A percentile compares a stretch with the other conserved stretches of the same genome.
Conservation (phyloP, 345 rosid species). For the Eucalyptus marginata region DNA sequence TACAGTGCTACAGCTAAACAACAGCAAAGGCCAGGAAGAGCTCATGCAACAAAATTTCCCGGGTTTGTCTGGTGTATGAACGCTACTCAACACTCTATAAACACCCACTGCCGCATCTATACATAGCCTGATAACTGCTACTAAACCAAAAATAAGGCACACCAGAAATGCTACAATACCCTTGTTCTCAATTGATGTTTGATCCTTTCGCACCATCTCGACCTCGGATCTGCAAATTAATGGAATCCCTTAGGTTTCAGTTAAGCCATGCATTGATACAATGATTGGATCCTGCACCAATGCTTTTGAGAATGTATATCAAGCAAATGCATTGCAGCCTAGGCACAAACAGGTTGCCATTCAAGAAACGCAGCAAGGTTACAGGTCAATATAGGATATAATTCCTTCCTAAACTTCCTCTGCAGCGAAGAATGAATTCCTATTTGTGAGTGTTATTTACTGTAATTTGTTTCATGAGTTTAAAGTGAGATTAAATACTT, state of each 20-base stretch:
- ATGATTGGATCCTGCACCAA: background rate
- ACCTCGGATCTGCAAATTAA: conserved; percentile 34
- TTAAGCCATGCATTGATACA: background rate
- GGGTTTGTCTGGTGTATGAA: conserved; percentile 11
- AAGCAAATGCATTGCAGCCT: background rate
- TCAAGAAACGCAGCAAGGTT: background rate
- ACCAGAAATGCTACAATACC: conserved; percentile 50
- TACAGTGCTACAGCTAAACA: conserved; percentile 28
- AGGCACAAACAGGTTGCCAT: background rate
- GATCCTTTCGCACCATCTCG: conserved; percentile 33
- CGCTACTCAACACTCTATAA: conserved; percentile 7
- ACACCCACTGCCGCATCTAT: conserved; percentile 28
- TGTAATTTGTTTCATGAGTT: background rate
- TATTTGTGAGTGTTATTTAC: background rate
- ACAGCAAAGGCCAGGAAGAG: conserved; percentile 45
- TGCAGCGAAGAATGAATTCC: background rate
- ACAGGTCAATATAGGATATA: background rate
- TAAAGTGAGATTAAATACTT: background rate
- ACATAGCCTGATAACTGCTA: conserved; percentile 35
- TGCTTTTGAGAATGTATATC: background rate
- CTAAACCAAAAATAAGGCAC: conserved; percentile 41
- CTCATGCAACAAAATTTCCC: conserved; percentile 49
- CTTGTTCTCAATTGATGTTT: conserved; percentile 67
- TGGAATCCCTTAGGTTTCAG: background rate
- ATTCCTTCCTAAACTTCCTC: background rate